A percentile compares a stretch with the other conserved stretches of the same genome.
These are phyloP conservation scores for Globisporangium yorkense DNA, from an alignment of 352 stramenopile genomes.

Conservation along the genomic window DNA sequence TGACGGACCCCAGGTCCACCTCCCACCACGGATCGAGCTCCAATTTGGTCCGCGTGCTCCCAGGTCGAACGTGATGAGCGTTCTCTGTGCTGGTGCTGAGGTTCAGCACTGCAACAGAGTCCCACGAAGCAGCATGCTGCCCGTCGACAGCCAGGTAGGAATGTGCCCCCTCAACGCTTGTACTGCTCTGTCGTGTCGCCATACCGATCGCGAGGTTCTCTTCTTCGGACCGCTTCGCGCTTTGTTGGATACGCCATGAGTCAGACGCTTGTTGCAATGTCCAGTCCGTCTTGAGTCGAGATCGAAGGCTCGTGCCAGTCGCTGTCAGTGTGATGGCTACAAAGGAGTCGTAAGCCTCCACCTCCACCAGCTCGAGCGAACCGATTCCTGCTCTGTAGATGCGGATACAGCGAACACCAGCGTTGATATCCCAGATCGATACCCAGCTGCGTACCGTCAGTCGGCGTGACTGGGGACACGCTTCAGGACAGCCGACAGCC, in stretches of 20 bases:
- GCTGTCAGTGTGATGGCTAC: constrained; percentile 37
- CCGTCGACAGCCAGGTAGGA: constrained; percentile 52
- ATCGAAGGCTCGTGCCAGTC: constrained; percentile 35
- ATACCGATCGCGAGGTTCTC: constrained; percentile 61
- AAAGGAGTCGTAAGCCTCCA: constrained; percentile 48
- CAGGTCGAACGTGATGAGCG: constrained; percentile 13
- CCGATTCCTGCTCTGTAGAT: constrained; percentile 45
- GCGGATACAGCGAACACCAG: constrained; percentile 32
- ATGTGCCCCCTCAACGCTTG: constrained; percentile 23
- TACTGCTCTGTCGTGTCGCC: constrained; percentile 59
- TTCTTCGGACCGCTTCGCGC: constrained; percentile 38
- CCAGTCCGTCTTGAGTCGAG: constrained; percentile 44
- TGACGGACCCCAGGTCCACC: constrained; percentile 45
- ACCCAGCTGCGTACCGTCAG: constrained; percentile 31
- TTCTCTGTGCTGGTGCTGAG: neutral
- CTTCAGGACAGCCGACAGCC: constrained; percentile 31
- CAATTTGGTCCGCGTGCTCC: constrained; percentile 37
- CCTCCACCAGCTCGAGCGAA: constrained; percentile 30
- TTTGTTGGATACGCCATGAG: constrained; percentile 51
- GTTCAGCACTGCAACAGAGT: constrained; percentile 20
- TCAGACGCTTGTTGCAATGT: constrained; percentile 24
- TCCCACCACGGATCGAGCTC: constrained; percentile 61
- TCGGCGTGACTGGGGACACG: constrained; percentile 27
- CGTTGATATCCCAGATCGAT: constrained; percentile 41
- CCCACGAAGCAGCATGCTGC: constrained; percentile 25